Percentiles rank a stretch among this genome's conserved stretches.
Evolutionary conservation across 2,329 filamentous ascomycete species (phyloP).

Genomic region (Scedosporium minutisporum): DNA sequence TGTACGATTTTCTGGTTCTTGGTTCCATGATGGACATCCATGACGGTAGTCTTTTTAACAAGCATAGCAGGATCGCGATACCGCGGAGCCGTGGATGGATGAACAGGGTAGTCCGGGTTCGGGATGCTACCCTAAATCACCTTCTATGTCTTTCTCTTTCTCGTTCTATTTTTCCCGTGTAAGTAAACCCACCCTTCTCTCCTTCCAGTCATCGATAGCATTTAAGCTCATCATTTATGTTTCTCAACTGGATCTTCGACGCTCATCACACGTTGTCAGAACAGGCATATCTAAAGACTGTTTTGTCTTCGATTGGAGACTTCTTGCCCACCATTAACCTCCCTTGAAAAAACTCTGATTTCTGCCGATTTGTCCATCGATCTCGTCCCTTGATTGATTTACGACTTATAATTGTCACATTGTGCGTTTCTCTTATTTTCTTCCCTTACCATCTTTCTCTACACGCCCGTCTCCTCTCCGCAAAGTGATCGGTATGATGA

Average conservation of each 20-base stretch:
- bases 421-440: neutral
- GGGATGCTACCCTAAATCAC: neutral
- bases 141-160: neutral
- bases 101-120: neutral
- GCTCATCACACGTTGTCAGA: neutral
- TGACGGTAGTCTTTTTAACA: neutral
- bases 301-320: too few species aligned
- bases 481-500: neutral
- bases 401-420: neutral
- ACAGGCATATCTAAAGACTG: neutral
- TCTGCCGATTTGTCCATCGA: neutral
- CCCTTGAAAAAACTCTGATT: neutral
- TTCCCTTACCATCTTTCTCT: neutral
- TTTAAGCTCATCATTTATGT: too few species aligned
- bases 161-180: neutral
- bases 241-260: neutral
- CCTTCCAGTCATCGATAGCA: neutral
- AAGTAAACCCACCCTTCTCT: neutral
- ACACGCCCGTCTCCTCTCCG: neutral
- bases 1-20: constrained; percentile 1
- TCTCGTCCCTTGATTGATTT: neutral
- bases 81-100: neutral
- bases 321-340: too few species aligned
- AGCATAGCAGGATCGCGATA: neutral
- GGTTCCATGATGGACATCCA: neutral